Conservation (phyloP, 257 asterid genomes). For the Ajuga chamaepitys region DNA sequence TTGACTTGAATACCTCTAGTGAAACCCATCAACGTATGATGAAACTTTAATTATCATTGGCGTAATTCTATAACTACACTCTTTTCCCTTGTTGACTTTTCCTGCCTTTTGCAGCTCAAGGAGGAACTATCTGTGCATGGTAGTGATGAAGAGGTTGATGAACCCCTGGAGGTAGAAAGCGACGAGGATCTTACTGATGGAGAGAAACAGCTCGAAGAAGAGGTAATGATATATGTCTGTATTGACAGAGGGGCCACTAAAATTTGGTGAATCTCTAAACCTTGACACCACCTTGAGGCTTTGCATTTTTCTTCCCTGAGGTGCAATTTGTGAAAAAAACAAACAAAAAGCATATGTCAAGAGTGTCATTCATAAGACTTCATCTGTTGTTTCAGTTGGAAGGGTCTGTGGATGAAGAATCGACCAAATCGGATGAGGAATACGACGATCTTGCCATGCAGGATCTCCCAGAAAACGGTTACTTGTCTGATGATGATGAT, state of each 20-base stretch:
- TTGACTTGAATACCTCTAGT: neutral
- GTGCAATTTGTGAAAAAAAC: too few relatives aligned
- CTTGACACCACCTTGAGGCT: too few relatives aligned
- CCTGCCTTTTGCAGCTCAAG: slow-evolving; percentile 56
- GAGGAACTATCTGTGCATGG: slow-evolving; percentile 91
- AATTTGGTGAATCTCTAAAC: neutral
- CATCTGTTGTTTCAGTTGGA: slow-evolving; percentile 40
- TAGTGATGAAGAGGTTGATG: slow-evolving; percentile 92
- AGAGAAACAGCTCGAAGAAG: slow-evolving; percentile 47
- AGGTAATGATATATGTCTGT: slow-evolving; percentile 35
- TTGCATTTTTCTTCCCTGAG: too few relatives aligned
- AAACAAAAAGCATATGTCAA: neutral
- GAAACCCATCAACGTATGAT: neutral
- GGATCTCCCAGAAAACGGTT: slow-evolving; percentile 44
- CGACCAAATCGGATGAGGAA: slow-evolving; percentile 79
- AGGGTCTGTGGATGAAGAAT: slow-evolving; percentile 91
- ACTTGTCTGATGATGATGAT: slow-evolving; percentile 44
- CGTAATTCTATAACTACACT: neutral
- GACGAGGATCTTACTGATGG: slow-evolving; percentile 83
- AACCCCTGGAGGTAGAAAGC: slow-evolving; percentile 67
- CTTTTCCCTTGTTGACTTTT: neutral
- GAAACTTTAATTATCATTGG: neutral
- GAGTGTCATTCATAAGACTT: neutral
- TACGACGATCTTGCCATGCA: slow-evolving; percentile 84
- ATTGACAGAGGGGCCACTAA: neutral